Percentiles rank a stretch among this genome's conserved stretches.
These are phyloP conservation scores for Myochromella boudieri DNA, from an alignment of 768 basidiomycete genomes.

Conservation along the genomic window DNA sequence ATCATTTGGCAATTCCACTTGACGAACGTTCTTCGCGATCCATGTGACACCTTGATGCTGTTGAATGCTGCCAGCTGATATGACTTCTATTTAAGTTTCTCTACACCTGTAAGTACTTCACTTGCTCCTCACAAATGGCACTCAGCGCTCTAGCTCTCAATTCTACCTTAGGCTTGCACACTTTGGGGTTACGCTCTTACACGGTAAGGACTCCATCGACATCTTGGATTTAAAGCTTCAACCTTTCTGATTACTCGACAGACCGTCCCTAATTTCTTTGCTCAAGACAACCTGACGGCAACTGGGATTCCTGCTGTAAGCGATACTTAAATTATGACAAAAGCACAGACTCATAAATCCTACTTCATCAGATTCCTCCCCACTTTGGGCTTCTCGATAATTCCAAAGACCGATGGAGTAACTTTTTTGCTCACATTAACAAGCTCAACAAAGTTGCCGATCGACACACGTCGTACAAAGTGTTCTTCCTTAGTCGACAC, in stretches of 20 bases:
- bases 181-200: not conserved
- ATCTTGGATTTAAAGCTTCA: not conserved
- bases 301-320: slow-evolving; percentile 30
- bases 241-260: slow-evolving; percentile 7
- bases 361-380: slow-evolving; percentile 42
- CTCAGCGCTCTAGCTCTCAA: not conserved
- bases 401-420: slow-evolving; percentile 48
- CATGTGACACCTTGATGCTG: too few relatives aligned
- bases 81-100: too few relatives aligned
- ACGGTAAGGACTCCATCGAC: not conserved
- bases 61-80: too few relatives aligned
- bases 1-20: too few relatives aligned
- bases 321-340: not conserved
- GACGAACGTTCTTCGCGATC: too few relatives aligned
- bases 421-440: slow-evolving; percentile 38
- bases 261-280: slow-evolving; percentile 42
- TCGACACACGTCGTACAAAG: slow-evolving; percentile 49
- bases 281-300: slow-evolving; percentile 35
- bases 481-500: slow-evolving; percentile 67
- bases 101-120: too few relatives aligned
- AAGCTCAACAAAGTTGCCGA: slow-evolving; percentile 45
- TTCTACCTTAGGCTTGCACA: not conserved
- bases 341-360: not conserved
- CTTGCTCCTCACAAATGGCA: too few relatives aligned
- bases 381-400: slow-evolving; percentile 61